Base-by-base conservation (phyloP, 2,329 filamentous ascomycete species). In the Didymella sp. region DNA sequence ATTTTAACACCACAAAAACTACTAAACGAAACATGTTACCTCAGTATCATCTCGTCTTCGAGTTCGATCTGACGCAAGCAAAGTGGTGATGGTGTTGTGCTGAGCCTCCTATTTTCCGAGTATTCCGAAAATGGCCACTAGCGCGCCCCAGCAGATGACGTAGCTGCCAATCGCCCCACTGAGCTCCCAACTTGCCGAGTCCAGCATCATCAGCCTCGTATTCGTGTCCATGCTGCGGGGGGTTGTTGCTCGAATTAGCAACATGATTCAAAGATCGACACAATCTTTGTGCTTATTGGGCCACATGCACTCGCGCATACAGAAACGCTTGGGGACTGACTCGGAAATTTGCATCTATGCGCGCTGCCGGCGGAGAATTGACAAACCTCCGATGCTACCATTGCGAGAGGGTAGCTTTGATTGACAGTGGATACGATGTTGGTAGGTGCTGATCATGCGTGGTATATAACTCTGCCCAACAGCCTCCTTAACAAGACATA, bases 171-270 rank as follows among this genome's bases (percentile, higher is more conserved):
- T 35, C n/a, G 33, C 33, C 33, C 8, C 25, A 27, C 25, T 8
- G 5, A 8, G 8, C 25, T 8, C 19, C n/a, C 33, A 25, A 22
- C 33, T 15, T n/a, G n/a, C n/a, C n/a, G n/a, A n/a, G n/a, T 35
- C 11, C 41, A 42, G 33, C 52, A 56, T 51, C 52, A 56, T 35
- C 52, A 50, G 53, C 53, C 53, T 51, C 53, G 53, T 56, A 56
- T 51, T 46, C 22, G n/a, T 9, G n/a, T 30, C 9, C 40, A 15
- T 15, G 6, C n/a, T n/a, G n/a, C n/a, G n/a, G n/a, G 42, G 11
- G 12, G 11, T 2, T 15, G 21, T 0, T 3, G 5, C 47, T 22
- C 21, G 17, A 56, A 51, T 41, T 51, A 56, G 53, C 27, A 56
- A 35, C 47, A 51, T 0, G 30, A 1, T 6, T 6, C 11, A 35